A percentile compares a stretch with the other conserved stretches of the same genome.
Conservation (phyloP, 1,284 basidiomycete species). For the Cryptococcus floricola region DNA sequence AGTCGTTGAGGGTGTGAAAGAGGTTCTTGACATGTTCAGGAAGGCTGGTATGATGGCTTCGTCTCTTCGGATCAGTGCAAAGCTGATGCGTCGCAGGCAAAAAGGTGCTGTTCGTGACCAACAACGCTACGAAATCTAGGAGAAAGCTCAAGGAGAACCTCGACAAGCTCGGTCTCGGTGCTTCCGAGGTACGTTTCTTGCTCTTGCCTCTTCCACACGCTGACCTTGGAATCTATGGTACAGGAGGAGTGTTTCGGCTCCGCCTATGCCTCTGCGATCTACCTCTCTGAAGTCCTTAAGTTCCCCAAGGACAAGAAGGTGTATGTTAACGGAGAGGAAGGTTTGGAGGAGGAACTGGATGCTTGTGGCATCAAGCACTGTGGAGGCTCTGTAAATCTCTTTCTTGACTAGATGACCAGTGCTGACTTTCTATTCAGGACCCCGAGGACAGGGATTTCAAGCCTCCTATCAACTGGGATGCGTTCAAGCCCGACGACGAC, state of each 20-base stretch:
- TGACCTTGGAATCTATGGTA: not conserved
- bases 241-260: conserved; percentile 96
- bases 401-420: not conserved
- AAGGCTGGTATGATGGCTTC: conserved; percentile 20
- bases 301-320: conserved; percentile 89
- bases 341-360: conserved; percentile 86
- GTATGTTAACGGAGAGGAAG: conserved; percentile 89
- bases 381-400: conserved; percentile 73
- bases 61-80: not conserved
- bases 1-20: conserved; percentile 69
- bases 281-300: conserved; percentile 82
- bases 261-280: conserved; percentile 88
- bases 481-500: conserved; percentile 65
- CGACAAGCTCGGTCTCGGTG: conserved; percentile 66
- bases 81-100: conserved; percentile 59
- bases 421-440: conserved; percentile 55
- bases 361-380: conserved; percentile 73
- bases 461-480: conserved; percentile 65
- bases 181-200: conserved; percentile 6
- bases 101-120: conserved; percentile 89
- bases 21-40: conserved; percentile 67
- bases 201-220: not conserved
- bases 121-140: conserved; percentile 94
- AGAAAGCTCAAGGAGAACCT: conserved; percentile 85
- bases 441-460: conserved; percentile 73